Evolutionary conservation across 208 protist species (phyloP), one percentile per base, ranked within the genome.

Genomic region (Wallacemonas sp.): DNA sequence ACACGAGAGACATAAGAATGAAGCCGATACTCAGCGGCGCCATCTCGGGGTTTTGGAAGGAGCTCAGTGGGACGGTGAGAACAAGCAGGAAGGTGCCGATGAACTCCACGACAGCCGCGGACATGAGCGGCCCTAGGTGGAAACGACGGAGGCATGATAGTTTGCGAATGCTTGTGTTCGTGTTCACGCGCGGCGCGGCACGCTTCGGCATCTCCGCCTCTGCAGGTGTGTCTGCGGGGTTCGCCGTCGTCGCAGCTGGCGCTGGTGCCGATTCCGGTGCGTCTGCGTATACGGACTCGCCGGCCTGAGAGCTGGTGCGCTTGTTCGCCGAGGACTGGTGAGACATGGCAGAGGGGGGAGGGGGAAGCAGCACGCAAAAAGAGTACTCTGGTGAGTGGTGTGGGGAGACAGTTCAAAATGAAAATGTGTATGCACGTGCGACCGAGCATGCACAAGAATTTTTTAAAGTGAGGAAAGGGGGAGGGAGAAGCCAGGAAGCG

Each of bases 71-170:
- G 24, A 93, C 82, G 2, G 83, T 90, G 45, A 93, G 79, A 13
- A 91, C 87, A 3, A 93, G 62, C 26, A 93, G 60, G 57, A 93
- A 93, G 0, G 87, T 91, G 1, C 87, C 87, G 15, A 93, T 91
- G 63, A 83, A 87, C 75, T 93, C 87, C 5, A 89, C 87, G 39
- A 89, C 76, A 2, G 74, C 87, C 21, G 81, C 83, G 12, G 83
- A 91, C 77, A 79, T 79, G 63, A 86, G 73, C 21, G 75, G 72
- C 32, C 71, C 78, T 27, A 93, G 71, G 54, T 81, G 78, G 21
- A 77, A 79, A n/a, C 67, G 46, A 30, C 79, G 76, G 22, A 89
- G 52, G 38, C 73, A 89, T n/a, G 73, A 66, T 57, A 87, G 82
- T 46, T 74, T 79, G 19, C 61, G 65, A 32, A 78, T 76, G 41